These are phyloP conservation scores for Tympanopsis confertula DNA, from an alignment of 2,329 filamentous ascomycete species.

Conservation along the genomic window DNA sequence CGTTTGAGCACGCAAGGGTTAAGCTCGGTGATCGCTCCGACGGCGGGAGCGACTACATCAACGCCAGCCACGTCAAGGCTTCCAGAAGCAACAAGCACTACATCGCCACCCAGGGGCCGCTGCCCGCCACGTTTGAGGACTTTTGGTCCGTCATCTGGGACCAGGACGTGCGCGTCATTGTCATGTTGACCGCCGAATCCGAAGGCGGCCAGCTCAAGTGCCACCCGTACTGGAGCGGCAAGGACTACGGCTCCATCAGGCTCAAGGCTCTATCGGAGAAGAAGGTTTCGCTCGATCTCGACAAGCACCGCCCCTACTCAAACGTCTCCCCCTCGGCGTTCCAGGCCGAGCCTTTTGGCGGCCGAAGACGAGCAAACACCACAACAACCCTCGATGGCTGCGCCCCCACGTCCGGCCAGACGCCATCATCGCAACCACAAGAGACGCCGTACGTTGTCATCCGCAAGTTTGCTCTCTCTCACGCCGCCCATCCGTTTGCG, in stretches of 20 bases:
- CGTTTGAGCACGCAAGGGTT: constrained; percentile 87
- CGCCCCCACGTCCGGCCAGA: constrained; percentile 12
- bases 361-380: constrained; percentile 33
- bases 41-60: constrained; percentile 82
- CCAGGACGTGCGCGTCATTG: constrained; percentile 84
- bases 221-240: constrained; percentile 80
- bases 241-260: constrained; percentile 66
- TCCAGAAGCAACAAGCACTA: constrained; percentile 79
- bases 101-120: constrained; percentile 87
- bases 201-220: constrained; percentile 92
- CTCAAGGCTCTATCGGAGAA: constrained; percentile 72
- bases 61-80: constrained; percentile 77
- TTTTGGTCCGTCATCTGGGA: constrained; percentile 99
- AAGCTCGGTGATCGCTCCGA: constrained; percentile 57
- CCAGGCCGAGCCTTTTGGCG: not conserved
- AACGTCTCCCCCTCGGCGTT: constrained; percentile 7
- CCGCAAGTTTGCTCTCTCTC: constrained; percentile 75
- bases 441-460: constrained; percentile 70
- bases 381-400: constrained; percentile 29
- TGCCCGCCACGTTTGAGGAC: constrained; percentile 91
- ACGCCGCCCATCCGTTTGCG: constrained; percentile 66
- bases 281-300: constrained; percentile 65
- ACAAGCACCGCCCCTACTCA: constrained; percentile 32
- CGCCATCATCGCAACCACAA: constrained; percentile 14
- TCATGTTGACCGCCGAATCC: constrained; percentile 90